Base-by-base conservation (phyloP, 2,329 filamentous ascomycete genomes). In the Claviceps sp. region DNA sequence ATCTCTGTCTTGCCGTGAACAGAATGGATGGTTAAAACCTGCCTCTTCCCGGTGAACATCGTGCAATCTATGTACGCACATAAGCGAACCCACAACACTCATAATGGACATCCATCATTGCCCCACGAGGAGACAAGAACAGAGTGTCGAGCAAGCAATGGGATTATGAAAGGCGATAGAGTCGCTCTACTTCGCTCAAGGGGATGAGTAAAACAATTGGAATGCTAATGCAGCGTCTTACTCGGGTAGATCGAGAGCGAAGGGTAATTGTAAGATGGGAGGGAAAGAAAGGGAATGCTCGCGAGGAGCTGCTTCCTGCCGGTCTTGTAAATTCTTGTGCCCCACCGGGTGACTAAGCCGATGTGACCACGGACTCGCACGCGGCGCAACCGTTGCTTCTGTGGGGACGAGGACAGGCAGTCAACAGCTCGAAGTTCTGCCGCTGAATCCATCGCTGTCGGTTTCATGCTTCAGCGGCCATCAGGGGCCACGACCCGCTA, bases 41-140 rank as follows among this genome's bases (percentile, higher is more conserved):
- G 10, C 30, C 10, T 34, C 30, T 34, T 34, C 30, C 30, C 30
- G 11, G 17, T n/a, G 6, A 11, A n/a, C 19, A 38, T 16, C 8
- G n/a, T n/a, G n/a, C n/a, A 22, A 24, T 22, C 14, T 26, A 75
- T 81, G 75, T 80, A 65, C 71, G 76, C 77, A 67, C 76, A 77
- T 76, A 81, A 70, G 77, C 77, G 77, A 81, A 81, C 76, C 77
- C 72, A 70, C 68, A 65, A 69, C 71, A 70, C 73, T 71, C 73
- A 68, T 67, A 34, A 46, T 37, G 40, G 37, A 50, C 49, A 24
- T 24, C 24, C 43, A 34, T 50, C 17, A 13, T 38, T 16, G 39
- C 37, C 37, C 44, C 44, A 19, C 30, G 26, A 51, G 24, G 47
- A 60, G 60, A 61, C 59, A 61, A 62, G 6, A 14, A 26, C 10